Conservation (phyloP, 345 rosid species). For the Eucalyptus fibrosa region DNA sequence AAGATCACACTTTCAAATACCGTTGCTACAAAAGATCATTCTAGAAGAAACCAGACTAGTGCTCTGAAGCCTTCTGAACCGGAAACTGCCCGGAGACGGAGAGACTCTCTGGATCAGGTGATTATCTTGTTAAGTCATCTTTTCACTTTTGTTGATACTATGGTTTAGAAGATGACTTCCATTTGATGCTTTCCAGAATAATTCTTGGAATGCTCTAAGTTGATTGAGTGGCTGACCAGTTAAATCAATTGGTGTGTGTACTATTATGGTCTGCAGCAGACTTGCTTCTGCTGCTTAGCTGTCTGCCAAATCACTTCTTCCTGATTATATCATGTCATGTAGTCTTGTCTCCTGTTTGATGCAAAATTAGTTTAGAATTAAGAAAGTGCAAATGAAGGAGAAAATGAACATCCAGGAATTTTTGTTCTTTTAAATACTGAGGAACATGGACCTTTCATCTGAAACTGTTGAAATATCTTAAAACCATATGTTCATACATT, state of each 20-base stretch:
- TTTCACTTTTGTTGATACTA: conserved; percentile 8
- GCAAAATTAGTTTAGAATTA: neutral
- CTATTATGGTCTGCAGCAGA: neutral
- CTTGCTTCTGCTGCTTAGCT: neutral
- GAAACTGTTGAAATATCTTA: neutral
- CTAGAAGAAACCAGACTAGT: conserved; percentile 44
- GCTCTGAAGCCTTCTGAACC: conserved; percentile 48
- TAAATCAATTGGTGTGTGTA: neutral
- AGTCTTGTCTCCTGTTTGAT: neutral
- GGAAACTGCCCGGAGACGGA: conserved; percentile 79
- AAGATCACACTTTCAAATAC: conserved; percentile 44
- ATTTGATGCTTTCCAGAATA: neutral
- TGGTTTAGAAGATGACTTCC: neutral
- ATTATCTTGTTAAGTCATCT: neutral
- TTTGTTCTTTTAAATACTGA: neutral
- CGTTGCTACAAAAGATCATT: conserved; percentile 39
- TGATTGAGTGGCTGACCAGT: neutral
- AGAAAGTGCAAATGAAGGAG: neutral
- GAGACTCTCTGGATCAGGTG: conserved; percentile 86
- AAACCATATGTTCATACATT: neutral
- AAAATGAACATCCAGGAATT: neutral
- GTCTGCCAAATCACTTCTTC: neutral
- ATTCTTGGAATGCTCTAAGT: neutral
- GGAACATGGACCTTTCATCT: neutral
- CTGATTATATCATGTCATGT: neutral